Conservation (phyloP, 1,284 basidiomycete genomes). For the Malassezia dermatis region DNA sequence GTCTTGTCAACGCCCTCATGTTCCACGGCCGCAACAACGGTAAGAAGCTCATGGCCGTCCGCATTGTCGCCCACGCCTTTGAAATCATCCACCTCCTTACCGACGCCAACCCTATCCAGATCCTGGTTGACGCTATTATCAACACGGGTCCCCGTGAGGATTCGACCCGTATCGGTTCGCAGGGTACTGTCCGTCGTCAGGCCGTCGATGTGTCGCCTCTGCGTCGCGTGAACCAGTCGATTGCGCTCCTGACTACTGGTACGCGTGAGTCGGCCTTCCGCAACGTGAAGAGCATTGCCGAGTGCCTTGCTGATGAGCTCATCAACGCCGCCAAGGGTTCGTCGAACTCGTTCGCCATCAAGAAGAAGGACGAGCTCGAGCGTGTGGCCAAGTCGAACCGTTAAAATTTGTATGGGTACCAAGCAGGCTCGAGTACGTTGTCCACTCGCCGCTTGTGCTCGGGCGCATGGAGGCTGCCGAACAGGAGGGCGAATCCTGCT, state of each 20-base stretch:
- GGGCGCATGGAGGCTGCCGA: slow-evolving; percentile 9
- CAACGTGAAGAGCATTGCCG: slow-evolving; percentile 90
- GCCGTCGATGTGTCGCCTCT: slow-evolving; percentile 99
- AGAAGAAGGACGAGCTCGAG: slow-evolving; percentile 85
- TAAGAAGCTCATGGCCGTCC: slow-evolving; percentile 97
- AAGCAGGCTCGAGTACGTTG: slow-evolving; percentile 5
- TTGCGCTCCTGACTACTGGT: slow-evolving; percentile 87
- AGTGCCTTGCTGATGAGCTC: slow-evolving; percentile 98
- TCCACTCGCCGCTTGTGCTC: slow-evolving; percentile 6
- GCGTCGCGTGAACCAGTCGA: slow-evolving; percentile 93
- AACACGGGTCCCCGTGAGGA: slow-evolving; percentile 99
- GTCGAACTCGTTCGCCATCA: slow-evolving; percentile 99
- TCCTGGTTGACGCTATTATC: slow-evolving; percentile 93
- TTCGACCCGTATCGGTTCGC: slow-evolving; percentile 98
- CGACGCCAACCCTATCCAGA: slow-evolving; percentile 99
- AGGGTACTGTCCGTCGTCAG: slow-evolving; percentile 98
- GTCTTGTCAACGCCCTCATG: slow-evolving; percentile 77
- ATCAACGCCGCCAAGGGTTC: slow-evolving; percentile 99
- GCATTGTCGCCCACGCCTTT: slow-evolving; percentile 98
- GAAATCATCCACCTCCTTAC: slow-evolving; percentile 99
- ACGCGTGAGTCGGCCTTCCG: slow-evolving; percentile 99
- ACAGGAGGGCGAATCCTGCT: slow-evolving; percentile 5
- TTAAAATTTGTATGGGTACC: slow-evolving; percentile 52
- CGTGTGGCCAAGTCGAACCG: slow-evolving; percentile 99
- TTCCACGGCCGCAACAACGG: slow-evolving; percentile 99